Base-by-base conservation (phyloP, 2,329 filamentous ascomycete genomes). In the Paraphaeosphaeria sporulosa region DNA sequence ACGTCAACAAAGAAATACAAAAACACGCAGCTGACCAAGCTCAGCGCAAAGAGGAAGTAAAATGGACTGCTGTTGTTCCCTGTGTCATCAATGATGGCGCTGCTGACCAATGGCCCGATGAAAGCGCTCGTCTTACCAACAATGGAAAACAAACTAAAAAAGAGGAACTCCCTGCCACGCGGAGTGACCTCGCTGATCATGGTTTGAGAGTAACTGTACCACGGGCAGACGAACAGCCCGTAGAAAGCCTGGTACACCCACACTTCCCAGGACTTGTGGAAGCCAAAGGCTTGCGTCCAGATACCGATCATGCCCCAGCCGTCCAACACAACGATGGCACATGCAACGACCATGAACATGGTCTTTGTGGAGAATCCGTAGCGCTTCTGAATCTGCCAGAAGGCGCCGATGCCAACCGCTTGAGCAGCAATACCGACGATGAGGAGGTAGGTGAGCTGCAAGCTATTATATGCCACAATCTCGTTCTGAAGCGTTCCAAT, bases 131-230 rank as follows among this genome's bases (percentile, higher is more conserved):
- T 88, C 76, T 91, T 91, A 47, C 88, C 88, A 30, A 90, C 85
- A 66, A 90, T 89, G 62, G 84, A 87, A 76, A 90, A 90, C 1
- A 91, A 75, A 49, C 83, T 85, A 81, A 91, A 91, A 80, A 91
- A 91, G 12, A 91, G 78, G 67, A 90, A 90, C 65, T 90, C 89
- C 68, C 90, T 87, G 40, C 88, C 88, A 6, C 86, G 81, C 0
- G 89, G 89, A 0, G 88, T 90, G 2, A 91, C 87, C 66, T 90
- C 89, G 2, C 84, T 87, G 65, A 91, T 91, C 84, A 91, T 88
- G 67, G 88, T 90, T 71, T 90, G 88, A 0, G 84, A 86, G 74
- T 91, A 91, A 50, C 85, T 87, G 74, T 90, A 90, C 88, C 88
- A 90, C 0, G 88, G 88, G 63, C 88, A 89, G 7, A 90, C 86